Evolutionary conservation across 169 alveolate species (phyloP).

Genomic region (Cystoisospora suis): DNA sequence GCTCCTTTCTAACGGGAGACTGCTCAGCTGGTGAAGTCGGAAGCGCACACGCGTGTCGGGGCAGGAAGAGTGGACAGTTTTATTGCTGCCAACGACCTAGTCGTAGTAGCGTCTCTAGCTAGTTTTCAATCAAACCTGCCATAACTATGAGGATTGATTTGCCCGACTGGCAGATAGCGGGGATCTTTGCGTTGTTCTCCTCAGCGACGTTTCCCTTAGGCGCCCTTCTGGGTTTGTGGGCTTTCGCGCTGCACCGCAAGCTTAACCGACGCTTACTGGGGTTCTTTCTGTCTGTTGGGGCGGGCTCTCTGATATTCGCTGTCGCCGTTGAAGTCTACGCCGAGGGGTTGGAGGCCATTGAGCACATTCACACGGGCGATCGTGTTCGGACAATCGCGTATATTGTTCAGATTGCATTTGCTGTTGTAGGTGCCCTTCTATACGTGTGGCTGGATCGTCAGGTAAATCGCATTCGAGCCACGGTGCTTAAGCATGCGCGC

Average conservation of each 20-base stretch:
- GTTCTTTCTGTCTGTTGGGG: not conserved
- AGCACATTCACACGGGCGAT: not conserved
- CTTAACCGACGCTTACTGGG: not conserved
- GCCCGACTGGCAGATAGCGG: conserved; percentile 38
- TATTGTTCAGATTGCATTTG: not conserved
- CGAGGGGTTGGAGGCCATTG: conserved; percentile 38
- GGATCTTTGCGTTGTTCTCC: not conserved
- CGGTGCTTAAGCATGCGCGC: not conserved
- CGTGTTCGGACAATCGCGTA: not conserved
- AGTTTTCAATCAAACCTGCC: too few relatives aligned
- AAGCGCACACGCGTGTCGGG: too few relatives aligned
- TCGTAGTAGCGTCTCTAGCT: too few relatives aligned
- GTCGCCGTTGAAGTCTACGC: conserved; percentile 37
- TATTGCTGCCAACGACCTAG: too few relatives aligned
- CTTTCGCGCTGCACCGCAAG: not conserved
- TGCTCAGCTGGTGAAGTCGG: too few relatives aligned
- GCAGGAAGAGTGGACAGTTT: too few relatives aligned
- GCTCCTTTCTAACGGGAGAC: too few relatives aligned
- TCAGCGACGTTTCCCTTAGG: conserved; percentile 9
- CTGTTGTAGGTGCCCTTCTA: conserved; percentile 27
- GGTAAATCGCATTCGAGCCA: not conserved
- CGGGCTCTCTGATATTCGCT: conserved; percentile 28
- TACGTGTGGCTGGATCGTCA: conserved; percentile 22
- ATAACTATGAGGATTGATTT: not conserved
- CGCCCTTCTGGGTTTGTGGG: not conserved